phyloP scores from a whole-genome alignment of 1,284 basidiomycete genomes.

The Gymnopus androsaceus region DNA sequence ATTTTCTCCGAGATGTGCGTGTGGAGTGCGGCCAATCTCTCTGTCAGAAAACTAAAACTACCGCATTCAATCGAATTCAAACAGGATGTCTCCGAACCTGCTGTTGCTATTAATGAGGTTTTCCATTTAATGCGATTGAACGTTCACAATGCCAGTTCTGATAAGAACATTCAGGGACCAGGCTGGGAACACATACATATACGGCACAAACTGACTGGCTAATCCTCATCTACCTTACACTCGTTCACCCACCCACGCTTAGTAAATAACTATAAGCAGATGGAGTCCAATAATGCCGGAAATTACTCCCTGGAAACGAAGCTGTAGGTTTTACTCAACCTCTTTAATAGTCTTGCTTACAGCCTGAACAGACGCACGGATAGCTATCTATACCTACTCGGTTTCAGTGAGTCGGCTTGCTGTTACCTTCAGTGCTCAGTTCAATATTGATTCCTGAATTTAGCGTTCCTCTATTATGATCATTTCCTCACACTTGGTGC shows the following conservation, averaged over 20 bases:
- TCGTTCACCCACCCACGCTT: background rate
- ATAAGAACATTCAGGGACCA: background rate
- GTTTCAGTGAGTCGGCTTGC: background rate
- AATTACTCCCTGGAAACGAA: background rate
- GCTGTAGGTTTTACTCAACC: background rate
- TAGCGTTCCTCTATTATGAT: slow-evolving; percentile 1
- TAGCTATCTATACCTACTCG: slow-evolving; percentile 5
- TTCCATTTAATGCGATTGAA: no score
- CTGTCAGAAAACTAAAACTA: background rate
- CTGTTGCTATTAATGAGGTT: background rate
- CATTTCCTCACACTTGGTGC: slow-evolving; percentile 1
- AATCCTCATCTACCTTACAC: background rate
- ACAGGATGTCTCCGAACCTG: no score
- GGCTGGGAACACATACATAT: background rate
- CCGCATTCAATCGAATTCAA: background rate
- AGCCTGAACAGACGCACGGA: background rate
- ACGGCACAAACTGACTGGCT: background rate
- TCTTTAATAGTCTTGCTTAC: background rate
- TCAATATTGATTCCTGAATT: background rate
- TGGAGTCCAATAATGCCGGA: background rate
- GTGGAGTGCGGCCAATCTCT: background rate
- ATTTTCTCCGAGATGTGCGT: no score
- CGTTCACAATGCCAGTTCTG: background rate
- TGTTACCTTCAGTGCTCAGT: no score
- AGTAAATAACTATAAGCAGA: background rate